A percentile compares a stretch with the other conserved stretches of the same genome.
These are phyloP conservation scores for Seminavis robusta DNA, from an alignment of 108 stramenopile genomes.

Conservation along the genomic window DNA sequence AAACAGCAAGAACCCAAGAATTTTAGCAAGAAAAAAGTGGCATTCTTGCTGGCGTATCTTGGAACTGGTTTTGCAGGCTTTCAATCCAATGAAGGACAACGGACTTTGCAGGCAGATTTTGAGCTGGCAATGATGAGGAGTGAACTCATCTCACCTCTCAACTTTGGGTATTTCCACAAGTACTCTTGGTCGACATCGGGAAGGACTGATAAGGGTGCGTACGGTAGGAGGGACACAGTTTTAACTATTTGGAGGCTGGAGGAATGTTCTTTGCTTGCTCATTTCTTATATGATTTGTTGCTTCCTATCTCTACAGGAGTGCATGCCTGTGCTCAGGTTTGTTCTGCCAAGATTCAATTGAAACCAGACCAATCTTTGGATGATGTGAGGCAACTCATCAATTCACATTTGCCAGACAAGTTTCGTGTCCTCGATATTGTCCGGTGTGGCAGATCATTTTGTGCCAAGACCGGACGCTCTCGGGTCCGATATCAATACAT, in stretches of 20 bases:
- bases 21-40: constrained; percentile 63
- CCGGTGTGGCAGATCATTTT: constrained; percentile 82
- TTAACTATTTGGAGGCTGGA: background rate
- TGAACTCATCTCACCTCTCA: constrained; percentile 56
- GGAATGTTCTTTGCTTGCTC: constrained; percentile 31
- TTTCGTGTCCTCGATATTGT: constrained; percentile 81
- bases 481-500: constrained; percentile 96
- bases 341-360: constrained; percentile 75
- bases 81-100: constrained; percentile 80
- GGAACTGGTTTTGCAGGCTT: constrained; percentile 73
- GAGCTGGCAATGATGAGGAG: constrained; percentile 81
- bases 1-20: constrained; percentile 12
- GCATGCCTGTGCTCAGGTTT: constrained; percentile 92
- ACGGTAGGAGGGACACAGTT: background rate
- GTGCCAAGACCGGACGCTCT: constrained; percentile 87
- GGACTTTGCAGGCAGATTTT: constrained; percentile 89
- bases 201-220: constrained; percentile 97
- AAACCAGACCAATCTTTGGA: constrained; percentile 42
- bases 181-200: constrained; percentile 92
- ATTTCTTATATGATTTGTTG: background rate
- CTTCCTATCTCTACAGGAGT: constrained; percentile 20
- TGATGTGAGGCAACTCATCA: constrained; percentile 54
- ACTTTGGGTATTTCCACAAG: constrained; percentile 91
- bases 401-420: constrained; percentile 80
- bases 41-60: constrained; percentile 54